Base-by-base conservation (phyloP, 2,329 filamentous ascomycete genomes). In the Ceratocystis alfenasii region DNA sequence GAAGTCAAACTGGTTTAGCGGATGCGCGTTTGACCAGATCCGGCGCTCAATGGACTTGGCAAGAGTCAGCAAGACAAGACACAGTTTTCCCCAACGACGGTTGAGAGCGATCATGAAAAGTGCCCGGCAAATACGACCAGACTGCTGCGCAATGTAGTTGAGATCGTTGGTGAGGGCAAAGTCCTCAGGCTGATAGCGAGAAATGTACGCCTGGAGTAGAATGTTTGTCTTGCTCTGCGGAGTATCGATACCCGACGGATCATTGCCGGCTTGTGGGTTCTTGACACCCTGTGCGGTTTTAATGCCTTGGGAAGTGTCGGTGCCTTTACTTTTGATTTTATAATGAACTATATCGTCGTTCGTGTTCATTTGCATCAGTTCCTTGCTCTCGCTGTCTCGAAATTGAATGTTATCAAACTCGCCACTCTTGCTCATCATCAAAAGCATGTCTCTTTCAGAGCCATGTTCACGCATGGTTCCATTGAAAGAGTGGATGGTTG, bases 51-150 rank as follows among this genome's bases (percentile, higher is more conserved):
- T 96, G 0, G 94, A 95, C 76, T 97, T 97, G 75, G 92, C 95
- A 69, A 99, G 80, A 0, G 90, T 95, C 55, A 99, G 78, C 41
- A 99, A 78, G 0, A 97, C 91, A 48, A 95, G 80, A 70, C 95
- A 99, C 74, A 97, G 91, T 71, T 96, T 88, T 0, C 95, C 94
- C 94, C 94, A 99, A 70, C 90, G 84, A 67, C 94, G 83, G 74
- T 97, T 97, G 63, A 99, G 79, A 1, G 94, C 93, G 71, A 99
- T 93, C 90, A 97, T 96, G 75, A 99, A 99, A 17, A 99, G 77
- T 1, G 95, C 90, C 68, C 95, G 83, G 72, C 92, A 96, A 67
- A 99, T 99, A 74, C 94, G 87, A 1, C 91, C 90, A 10, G 94
- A 88, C 74, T 99, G 96, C 73, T 99, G 94, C 1, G 94, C 90